Percentiles rank a stretch among this genome's conserved stretches.
These are phyloP conservation scores for Cladochytrium replicatum DNA, from an alignment of 192 early-diverging fungal species.

Conservation along the genomic window DNA sequence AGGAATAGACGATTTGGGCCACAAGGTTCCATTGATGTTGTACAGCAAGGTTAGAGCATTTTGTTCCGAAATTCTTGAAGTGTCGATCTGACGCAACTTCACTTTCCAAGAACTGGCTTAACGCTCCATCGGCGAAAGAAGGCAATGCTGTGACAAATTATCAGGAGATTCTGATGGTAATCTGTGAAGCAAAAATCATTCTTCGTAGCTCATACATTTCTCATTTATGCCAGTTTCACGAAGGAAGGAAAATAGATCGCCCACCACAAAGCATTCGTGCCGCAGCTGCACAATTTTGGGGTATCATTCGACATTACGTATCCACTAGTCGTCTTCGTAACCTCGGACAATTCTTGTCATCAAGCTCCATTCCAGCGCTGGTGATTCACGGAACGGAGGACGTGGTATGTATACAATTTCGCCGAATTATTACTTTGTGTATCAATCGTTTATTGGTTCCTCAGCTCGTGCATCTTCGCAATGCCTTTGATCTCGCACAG, in stretches of 20 bases:
- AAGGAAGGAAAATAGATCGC: slow-evolving; percentile 9
- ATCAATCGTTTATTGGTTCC: too few relatives aligned
- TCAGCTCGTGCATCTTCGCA: slow-evolving; percentile 10
- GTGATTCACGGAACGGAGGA: slow-evolving; percentile 24
- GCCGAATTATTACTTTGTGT: too few relatives aligned
- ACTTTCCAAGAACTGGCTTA: too few relatives aligned
- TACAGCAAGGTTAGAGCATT: slow-evolving; percentile 19
- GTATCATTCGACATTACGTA: slow-evolving; percentile 13
- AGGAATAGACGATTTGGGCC: slow-evolving; percentile 20
- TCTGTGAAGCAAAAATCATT: too few relatives aligned
- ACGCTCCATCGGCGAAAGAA: too few relatives aligned
- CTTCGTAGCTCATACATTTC: not conserved
- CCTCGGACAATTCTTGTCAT: slow-evolving; percentile 1
- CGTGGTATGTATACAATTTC: not conserved
- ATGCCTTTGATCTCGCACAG: slow-evolving; percentile 3
- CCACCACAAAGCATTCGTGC: slow-evolving; percentile 12
- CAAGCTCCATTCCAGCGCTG: slow-evolving; percentile 13
- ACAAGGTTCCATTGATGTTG: slow-evolving; percentile 19
- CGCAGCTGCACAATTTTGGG: slow-evolving; percentile 9
- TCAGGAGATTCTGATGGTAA: too few relatives aligned
- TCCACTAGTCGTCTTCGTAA: not conserved
- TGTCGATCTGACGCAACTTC: too few relatives aligned
- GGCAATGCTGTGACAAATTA: too few relatives aligned
- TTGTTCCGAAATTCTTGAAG: too few relatives aligned
- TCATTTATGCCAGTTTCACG: slow-evolving; percentile 10